Evolutionary conservation across 345 rosid species (phyloP).

Genomic region (Rhizophora mangle): DNA sequence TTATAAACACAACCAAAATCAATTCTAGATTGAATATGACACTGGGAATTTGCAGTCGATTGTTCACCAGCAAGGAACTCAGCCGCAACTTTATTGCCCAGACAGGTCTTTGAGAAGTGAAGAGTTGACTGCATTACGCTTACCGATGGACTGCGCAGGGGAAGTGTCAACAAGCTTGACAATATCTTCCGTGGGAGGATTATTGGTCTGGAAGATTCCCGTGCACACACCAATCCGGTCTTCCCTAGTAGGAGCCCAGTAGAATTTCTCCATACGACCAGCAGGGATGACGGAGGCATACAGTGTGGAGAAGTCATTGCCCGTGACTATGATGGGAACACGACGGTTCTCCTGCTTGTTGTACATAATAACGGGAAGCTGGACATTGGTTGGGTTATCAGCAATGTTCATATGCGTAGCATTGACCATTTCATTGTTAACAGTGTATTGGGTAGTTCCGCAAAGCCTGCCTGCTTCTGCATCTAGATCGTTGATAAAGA

Average conservation of each 20-base stretch:
- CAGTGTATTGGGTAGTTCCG: slow-evolving; percentile 56
- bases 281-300: slow-evolving; percentile 57
- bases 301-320: slow-evolving; percentile 56
- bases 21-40: too few relatives aligned
- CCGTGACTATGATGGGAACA: slow-evolving; percentile 53
- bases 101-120: not conserved
- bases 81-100: not conserved
- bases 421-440: slow-evolving; percentile 61
- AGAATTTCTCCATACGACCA: slow-evolving; percentile 62
- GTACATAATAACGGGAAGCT: slow-evolving; percentile 51
- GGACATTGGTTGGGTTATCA: slow-evolving; percentile 55
- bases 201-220: slow-evolving; percentile 43
- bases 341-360: slow-evolving; percentile 54
- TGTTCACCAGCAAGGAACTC: too few relatives aligned
- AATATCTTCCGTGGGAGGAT: slow-evolving; percentile 34
- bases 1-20: too few relatives aligned
- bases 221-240: slow-evolving; percentile 51
- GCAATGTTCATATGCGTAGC: slow-evolving; percentile 66
- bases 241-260: slow-evolving; percentile 59
- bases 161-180: slow-evolving; percentile 51
- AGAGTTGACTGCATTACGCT: slow-evolving; percentile 2
- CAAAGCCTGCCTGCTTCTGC: slow-evolving; percentile 58
- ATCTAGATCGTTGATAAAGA: slow-evolving; percentile 52
- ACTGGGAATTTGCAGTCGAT: too few relatives aligned
- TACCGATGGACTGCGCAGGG: slow-evolving; percentile 59